These are phyloP conservation scores for Dothideomycetes sp. DNA, from an alignment of 2,329 filamentous ascomycete genomes.

Conservation along the genomic window DNA sequence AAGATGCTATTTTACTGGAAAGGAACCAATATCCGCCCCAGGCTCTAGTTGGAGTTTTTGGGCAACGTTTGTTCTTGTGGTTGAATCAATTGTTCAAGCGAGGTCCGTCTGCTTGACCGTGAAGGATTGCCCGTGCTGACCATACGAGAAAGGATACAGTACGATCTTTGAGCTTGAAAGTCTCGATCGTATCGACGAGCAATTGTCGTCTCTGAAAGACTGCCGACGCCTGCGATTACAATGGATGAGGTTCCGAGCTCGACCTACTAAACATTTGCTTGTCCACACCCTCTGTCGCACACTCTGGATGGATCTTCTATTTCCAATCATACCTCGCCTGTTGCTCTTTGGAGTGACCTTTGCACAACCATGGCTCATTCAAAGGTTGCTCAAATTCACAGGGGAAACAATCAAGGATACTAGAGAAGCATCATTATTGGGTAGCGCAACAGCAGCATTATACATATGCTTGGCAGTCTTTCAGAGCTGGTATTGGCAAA, in stretches of 20 bases:
- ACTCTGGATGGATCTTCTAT: constrained; percentile 19
- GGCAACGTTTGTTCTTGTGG: constrained; percentile 29
- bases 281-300: constrained; percentile 16
- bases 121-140: too few relatives aligned
- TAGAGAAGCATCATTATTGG: constrained; percentile 21
- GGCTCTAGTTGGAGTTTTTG: constrained; percentile 29
- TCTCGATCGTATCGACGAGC: constrained; percentile 21
- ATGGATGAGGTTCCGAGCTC: constrained; percentile 16
- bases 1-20: constrained; percentile 19
- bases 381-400: constrained; percentile 19
- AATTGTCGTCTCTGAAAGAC: constrained; percentile 19
- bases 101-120: too few relatives aligned
- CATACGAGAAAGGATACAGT: constrained; percentile 19
- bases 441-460: constrained; percentile 21
- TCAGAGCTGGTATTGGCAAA: constrained; percentile 21
- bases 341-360: constrained; percentile 18
- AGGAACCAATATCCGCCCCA: constrained; percentile 25
- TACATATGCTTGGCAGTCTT: constrained; percentile 20
- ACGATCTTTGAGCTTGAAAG: constrained; percentile 22
- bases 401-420: constrained; percentile 13
- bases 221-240: constrained; percentile 16
- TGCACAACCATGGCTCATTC: constrained; percentile 23
- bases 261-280: constrained; percentile 10
- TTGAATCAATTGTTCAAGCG: constrained; percentile 28
- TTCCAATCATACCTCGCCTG: constrained; percentile 20